Percentiles rank a stretch among this genome's conserved stretches.
These are phyloP conservation scores for Calvatia gigantea DNA, from an alignment of 768 basidiomycete genomes.

Conservation along the genomic window DNA sequence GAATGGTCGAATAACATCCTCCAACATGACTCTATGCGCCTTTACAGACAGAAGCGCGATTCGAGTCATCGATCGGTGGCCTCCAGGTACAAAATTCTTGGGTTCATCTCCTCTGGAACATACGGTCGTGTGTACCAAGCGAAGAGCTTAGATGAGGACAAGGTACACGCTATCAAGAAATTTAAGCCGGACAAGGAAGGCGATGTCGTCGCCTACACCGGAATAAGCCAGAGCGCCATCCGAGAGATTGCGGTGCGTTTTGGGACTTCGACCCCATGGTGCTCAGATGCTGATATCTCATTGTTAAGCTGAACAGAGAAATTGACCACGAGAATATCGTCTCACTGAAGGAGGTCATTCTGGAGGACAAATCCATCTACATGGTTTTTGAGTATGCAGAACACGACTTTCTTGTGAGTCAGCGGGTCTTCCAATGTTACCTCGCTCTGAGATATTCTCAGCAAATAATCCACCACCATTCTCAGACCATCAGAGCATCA, in stretches of 20 bases:
- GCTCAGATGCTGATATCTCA: constrained; percentile 14
- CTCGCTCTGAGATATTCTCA: constrained; percentile 24
- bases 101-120: constrained; percentile 97
- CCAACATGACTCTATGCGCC: constrained; percentile 79
- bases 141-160: constrained; percentile 65
- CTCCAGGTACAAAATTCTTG: constrained; percentile 87
- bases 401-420: constrained; percentile 90
- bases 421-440: not conserved
- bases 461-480: constrained; percentile 99
- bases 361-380: constrained; percentile 98
- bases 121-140: constrained; percentile 99
- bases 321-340: constrained; percentile 90
- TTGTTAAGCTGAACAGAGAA: constrained; percentile 75
- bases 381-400: constrained; percentile 99
- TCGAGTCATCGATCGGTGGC: constrained; percentile 59
- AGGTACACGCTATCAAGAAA: constrained; percentile 95
- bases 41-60: constrained; percentile 81
- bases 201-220: constrained; percentile 92
- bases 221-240: constrained; percentile 96
- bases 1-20: constrained; percentile 37
- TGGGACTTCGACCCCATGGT: not conserved
- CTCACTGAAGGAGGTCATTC: constrained; percentile 87
- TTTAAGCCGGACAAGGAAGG: constrained; percentile 99
- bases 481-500: constrained; percentile 76
- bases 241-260: constrained; percentile 87